Conservation (phyloP, 2,329 filamentous ascomycete species). For the Pestalotiopsis sp. region DNA sequence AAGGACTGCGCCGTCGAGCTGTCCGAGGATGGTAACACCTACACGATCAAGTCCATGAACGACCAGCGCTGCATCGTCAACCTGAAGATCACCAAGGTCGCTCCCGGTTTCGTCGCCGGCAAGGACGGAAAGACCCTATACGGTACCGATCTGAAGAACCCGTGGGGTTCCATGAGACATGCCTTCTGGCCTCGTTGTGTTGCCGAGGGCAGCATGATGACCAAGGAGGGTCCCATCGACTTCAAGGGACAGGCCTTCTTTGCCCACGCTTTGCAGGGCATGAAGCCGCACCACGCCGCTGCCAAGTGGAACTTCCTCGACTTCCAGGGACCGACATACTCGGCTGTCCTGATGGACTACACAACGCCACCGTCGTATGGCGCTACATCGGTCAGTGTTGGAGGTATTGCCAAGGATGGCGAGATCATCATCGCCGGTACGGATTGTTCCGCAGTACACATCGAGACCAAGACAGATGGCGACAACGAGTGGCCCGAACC, state of each 20-base stretch:
- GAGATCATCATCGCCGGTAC: constrained; percentile 77
- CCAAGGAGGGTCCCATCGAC: constrained; percentile 78
- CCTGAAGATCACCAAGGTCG: constrained; percentile 73
- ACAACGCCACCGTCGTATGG: constrained; percentile 94
- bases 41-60: constrained; percentile 87
- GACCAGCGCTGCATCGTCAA: constrained; percentile 84
- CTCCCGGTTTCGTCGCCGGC: constrained; percentile 84
- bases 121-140: constrained; percentile 83
- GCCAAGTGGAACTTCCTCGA: constrained; percentile 91
- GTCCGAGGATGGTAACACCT: constrained; percentile 79
- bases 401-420: constrained; percentile 79
- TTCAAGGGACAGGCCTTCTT: constrained; percentile 81
- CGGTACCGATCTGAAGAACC: constrained; percentile 81
- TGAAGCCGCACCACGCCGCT: constrained; percentile 98
- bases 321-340: constrained; percentile 86
- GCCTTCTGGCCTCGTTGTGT: constrained; percentile 90
- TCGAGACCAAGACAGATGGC: constrained; percentile 68
- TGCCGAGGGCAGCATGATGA: constrained; percentile 82
- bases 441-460: constrained; percentile 69
- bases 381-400: constrained; percentile 79
- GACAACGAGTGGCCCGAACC: constrained; percentile 92
- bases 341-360: constrained; percentile 93
- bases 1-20: constrained; percentile 84
- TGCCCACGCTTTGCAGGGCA: constrained; percentile 87
- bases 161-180: constrained; percentile 93